Base-by-base conservation (phyloP, 2,329 filamentous ascomycete species). In the Corniculantispora saksenae region DNA sequence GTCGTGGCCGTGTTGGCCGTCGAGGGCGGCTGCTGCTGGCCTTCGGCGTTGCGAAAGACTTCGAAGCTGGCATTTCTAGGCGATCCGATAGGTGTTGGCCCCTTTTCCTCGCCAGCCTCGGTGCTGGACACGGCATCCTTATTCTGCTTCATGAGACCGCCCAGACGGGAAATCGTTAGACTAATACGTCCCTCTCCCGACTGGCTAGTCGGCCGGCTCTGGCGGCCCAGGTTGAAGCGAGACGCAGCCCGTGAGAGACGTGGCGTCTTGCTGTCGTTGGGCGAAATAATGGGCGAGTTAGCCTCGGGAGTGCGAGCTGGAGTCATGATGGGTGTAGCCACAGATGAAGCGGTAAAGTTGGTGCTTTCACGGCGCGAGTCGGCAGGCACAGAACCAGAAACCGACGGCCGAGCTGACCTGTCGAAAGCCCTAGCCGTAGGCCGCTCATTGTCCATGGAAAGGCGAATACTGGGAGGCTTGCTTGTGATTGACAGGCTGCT, bases 161-260 rank as follows among this genome's bases (percentile, higher is more conserved):
- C 82, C 4, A 87, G 74, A n/a, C 84, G 82, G 19, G 81, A 83
- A 73, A 89, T 86, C 3, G 83, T 85, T 21, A 83, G 77, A 70
- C 84, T 87, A 64, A 87, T 82, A 4, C 87, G 81, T 19, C 80
- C 81, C 68, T 89, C 87, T 32, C 86, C 84, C 1, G 80, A 82
- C 69, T 88, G 85, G 70, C 87, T 89, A 21, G 77, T 77, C 5
- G 87, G 84, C 15, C 87, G 82, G 68, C 86, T 87, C 69, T 82
- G 74, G 76, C 69, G 78, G 69, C 62, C 78, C 70, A 75, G 79
- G 73, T 82, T 76, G 68, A 89, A 86, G 55, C 81, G 82, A 6
- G 84, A 83, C 17, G 86, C 85, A 1, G 86, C 86, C 17, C 86
- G 81, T 9, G 85, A 87, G 13, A 89, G 71, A 10, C 86, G 79